Conservation (phyloP, 2,329 filamentous ascomycete genomes). For the Ceratocystiopsis sp. region DNA sequence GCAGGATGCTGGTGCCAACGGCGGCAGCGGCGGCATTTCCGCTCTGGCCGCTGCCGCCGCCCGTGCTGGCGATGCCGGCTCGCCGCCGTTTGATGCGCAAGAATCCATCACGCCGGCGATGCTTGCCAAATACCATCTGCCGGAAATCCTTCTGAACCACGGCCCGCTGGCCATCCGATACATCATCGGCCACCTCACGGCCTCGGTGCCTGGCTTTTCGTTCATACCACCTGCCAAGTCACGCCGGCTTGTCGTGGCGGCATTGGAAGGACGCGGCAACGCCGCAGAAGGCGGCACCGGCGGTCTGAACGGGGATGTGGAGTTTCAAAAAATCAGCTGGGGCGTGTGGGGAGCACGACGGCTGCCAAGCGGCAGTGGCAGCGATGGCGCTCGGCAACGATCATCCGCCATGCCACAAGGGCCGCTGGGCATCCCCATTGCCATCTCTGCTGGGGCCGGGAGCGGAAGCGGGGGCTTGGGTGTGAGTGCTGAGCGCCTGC, state of each 20-base stretch:
- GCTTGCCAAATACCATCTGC: slow-evolving; percentile 78
- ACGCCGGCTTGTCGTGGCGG: slow-evolving; percentile 77
- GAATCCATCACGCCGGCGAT: slow-evolving; percentile 72
- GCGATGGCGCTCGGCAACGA: slow-evolving; percentile 17
- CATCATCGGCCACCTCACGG: slow-evolving; percentile 87
- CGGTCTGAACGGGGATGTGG: slow-evolving; percentile 50
- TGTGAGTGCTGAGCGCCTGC: slow-evolving; percentile 24
- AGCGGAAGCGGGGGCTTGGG: slow-evolving; percentile 19
- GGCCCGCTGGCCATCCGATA: slow-evolving; percentile 88
- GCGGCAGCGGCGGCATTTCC: slow-evolving; percentile 9
- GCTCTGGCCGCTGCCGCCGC: slow-evolving; percentile 1
- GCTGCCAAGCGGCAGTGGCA: slow-evolving; percentile 12
- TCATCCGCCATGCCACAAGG: slow-evolving; percentile 20
- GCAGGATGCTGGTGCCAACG: slow-evolving; percentile 44
- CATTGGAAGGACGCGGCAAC: slow-evolving; percentile 59
- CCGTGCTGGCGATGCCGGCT: slow-evolving; percentile 17
- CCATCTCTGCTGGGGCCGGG: slow-evolving; percentile 16
- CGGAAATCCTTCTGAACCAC: slow-evolving; percentile 75
- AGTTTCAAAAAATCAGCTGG: slow-evolving; percentile 95
- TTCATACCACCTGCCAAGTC: slow-evolving; percentile 80
- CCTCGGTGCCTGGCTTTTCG: slow-evolving; percentile 82
- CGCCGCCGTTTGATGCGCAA: slow-evolving; percentile 47
- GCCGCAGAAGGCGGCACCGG: slow-evolving; percentile 34
- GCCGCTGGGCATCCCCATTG: slow-evolving; percentile 39
- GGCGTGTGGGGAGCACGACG: slow-evolving; percentile 82